phyloP scores from a whole-genome alignment of 2,329 filamentous ascomycete genomes.

The Diaporthe caulivora region DNA sequence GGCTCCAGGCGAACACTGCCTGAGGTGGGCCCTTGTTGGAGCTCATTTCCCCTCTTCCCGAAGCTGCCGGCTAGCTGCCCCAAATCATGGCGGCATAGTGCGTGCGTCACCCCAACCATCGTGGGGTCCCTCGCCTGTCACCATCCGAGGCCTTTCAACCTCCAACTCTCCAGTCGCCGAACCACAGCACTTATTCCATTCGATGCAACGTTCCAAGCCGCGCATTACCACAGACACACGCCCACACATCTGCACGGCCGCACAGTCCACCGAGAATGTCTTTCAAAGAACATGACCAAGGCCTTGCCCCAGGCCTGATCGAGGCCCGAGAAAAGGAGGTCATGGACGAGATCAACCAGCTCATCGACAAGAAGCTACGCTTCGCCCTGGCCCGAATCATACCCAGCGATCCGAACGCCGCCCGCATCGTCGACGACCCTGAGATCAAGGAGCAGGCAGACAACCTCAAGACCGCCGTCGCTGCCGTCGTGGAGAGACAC shows the following conservation, averaged over 20 bases:
- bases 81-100: neutral
- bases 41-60: neutral
- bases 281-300: conserved; percentile 35
- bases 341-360: conserved; percentile 39
- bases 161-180: neutral
- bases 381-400: conserved; percentile 37
- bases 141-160: neutral
- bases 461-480: conserved; percentile 37
- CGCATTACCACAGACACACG: neutral
- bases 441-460: conserved; percentile 39
- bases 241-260: neutral
- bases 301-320: conserved; percentile 34
- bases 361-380: conserved; percentile 40
- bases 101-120: neutral
- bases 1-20: neutral
- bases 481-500: conserved; percentile 37
- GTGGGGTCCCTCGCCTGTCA: neutral
- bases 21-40: neutral
- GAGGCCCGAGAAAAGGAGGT: conserved; percentile 39
- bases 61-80: neutral
- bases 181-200: neutral
- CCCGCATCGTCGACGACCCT: conserved; percentile 36
- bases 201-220: neutral
- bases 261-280: conserved; percentile 29
- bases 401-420: conserved; percentile 34